Conservation (phyloP, 345 rosid species). For the Sonneratia caseolaris region DNA sequence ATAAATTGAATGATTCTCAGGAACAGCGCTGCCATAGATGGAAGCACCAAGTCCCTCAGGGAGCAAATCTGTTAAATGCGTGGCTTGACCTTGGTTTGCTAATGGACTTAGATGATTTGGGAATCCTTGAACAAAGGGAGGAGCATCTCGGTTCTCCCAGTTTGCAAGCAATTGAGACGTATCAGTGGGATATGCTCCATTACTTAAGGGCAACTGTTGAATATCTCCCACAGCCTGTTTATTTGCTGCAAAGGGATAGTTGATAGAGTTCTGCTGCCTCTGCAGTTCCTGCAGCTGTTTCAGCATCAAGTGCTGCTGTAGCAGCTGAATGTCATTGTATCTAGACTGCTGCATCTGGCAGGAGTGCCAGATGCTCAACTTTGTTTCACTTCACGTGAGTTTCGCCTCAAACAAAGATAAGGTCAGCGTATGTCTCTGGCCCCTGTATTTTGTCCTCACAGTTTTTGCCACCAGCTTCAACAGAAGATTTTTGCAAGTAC, state of each 20-base stretch:
- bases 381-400: not conserved
- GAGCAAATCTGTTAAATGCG: conserved; percentile 28
- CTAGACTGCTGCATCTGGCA: conserved; percentile 39
- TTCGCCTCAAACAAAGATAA: not conserved
- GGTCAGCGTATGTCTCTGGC: not conserved
- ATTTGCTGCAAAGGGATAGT: conserved; percentile 27
- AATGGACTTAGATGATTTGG: conserved; percentile 24
- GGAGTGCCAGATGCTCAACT: conserved; percentile 5
- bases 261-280: conserved; percentile 42
- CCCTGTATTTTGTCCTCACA: not conserved
- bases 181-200: conserved; percentile 50
- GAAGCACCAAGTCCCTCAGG: conserved; percentile 49
- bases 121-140: conserved; percentile 36
- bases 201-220: conserved; percentile 27
- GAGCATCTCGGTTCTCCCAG: conserved; percentile 36
- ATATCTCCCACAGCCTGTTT: conserved; percentile 34
- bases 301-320: conserved; percentile 61
- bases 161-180: conserved; percentile 34
- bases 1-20: conserved; percentile 11
- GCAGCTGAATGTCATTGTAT: conserved; percentile 44
- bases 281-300: conserved; percentile 68
- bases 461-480: not conserved
- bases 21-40: conserved; percentile 37
- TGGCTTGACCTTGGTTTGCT: conserved; percentile 30
- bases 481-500: not conserved